Conservation (phyloP, 176 grass and related monocot genomes). For the Eremochloa ophiuroides region DNA sequence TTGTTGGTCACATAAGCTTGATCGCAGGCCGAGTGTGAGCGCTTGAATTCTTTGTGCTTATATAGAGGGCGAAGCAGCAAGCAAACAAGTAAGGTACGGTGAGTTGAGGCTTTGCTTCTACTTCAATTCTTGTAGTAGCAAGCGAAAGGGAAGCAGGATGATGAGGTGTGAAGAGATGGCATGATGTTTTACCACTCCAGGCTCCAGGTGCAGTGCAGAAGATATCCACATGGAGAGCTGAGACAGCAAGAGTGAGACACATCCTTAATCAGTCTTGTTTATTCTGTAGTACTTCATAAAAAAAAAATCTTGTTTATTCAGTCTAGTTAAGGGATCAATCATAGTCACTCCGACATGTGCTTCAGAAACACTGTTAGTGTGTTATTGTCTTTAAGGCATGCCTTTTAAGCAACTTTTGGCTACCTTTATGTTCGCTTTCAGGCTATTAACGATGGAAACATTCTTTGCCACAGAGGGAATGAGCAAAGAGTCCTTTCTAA, state of each 20-base stretch:
- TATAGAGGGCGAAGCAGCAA: conserved; percentile 39
- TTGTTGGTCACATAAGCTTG: conserved; percentile 8
- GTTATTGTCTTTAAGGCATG: conserved; percentile 22
- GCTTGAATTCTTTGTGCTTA: conserved; percentile 21
- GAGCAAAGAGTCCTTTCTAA: too few species aligned
- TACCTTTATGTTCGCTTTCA: conserved; percentile 36
- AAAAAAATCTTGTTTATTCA: conserved; percentile 23
- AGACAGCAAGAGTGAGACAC: conserved; percentile 9
- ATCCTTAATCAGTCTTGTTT: conserved; percentile 18
- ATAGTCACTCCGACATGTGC: conserved; percentile 29
- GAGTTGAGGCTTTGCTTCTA: conserved; percentile 55
- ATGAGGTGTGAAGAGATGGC: conserved; percentile 49
- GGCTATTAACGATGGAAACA: conserved; percentile 31
- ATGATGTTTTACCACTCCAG: conserved; percentile 44
- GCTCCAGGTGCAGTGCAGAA: conserved; percentile 13
- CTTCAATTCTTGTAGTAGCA: conserved; percentile 47
- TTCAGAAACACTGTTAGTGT: conserved; percentile 24
- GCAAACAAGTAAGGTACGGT: conserved; percentile 9
- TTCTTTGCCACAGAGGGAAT: conserved; percentile 20
- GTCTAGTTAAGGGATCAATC: conserved; percentile 28
- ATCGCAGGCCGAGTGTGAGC: conserved; percentile 15
- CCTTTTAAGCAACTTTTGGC: conserved; percentile 39
- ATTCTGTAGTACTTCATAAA: background rate
- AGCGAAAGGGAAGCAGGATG: conserved; percentile 54
- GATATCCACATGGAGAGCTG: conserved; percentile 5